Evolutionary conservation across 257 asterid species (phyloP).

Genomic region (Nyctanthes arbortristis): DNA sequence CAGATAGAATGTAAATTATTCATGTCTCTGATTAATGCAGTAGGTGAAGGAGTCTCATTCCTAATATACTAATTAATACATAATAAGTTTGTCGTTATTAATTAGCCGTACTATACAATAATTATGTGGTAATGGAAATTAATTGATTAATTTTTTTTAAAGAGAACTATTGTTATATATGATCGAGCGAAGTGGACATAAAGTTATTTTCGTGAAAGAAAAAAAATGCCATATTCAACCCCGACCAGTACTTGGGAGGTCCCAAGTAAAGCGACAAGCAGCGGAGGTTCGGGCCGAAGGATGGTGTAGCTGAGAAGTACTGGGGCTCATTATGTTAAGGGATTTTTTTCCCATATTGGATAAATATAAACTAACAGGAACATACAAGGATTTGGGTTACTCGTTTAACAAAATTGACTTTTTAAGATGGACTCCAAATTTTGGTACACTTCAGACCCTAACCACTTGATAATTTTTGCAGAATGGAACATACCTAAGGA

Average conservation of each 20-base stretch:
- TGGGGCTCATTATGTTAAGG: no score
- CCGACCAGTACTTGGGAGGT: background rate
- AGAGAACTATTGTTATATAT: background rate
- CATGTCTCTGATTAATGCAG: background rate
- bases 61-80: constrained; percentile 15
- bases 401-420: no score
- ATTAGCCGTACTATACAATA: background rate
- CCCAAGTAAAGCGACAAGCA: no score
- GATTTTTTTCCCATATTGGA: no score
- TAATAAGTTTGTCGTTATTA: background rate
- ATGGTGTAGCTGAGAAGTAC: no score
- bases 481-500: constrained; percentile 92
- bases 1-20: background rate
- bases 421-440: no score
- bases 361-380: no score
- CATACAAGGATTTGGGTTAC: background rate
- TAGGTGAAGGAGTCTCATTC: constrained; percentile 22
- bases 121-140: background rate
- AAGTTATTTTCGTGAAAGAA: background rate
- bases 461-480: constrained; percentile 31
- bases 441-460: background rate
- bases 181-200: background rate
- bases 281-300: no score
- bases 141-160: background rate
- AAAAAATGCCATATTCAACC: background rate